Percentiles rank a stretch among this genome's conserved stretches.
These are phyloP conservation scores for Incumbomyces delicatus DNA, from an alignment of 2,329 filamentous ascomycete genomes.

Conservation along the genomic window DNA sequence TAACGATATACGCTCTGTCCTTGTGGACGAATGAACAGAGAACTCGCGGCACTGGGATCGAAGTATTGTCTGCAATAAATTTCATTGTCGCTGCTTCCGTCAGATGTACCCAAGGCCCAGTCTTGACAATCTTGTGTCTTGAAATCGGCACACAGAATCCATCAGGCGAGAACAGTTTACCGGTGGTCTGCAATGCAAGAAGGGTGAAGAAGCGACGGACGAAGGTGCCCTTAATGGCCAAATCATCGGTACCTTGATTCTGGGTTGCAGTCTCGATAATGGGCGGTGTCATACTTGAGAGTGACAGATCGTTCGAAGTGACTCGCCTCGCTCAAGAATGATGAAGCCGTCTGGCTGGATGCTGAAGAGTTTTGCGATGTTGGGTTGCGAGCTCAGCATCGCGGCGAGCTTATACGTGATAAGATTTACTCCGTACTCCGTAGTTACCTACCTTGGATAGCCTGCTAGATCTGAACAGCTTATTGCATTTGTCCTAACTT, in stretches of 20 bases:
- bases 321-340: too few relatives aligned
- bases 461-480: too few relatives aligned
- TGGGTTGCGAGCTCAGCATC: too few relatives aligned
- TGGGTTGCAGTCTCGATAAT: neutral
- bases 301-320: too few relatives aligned
- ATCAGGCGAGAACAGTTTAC: slow-evolving; percentile 19
- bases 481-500: too few relatives aligned
- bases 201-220: slow-evolving; percentile 12
- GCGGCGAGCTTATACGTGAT: too few relatives aligned
- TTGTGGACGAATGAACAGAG: slow-evolving; percentile 35
- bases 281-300: too few relatives aligned
- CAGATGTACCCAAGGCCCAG: slow-evolving; percentile 24
- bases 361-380: too few relatives aligned
- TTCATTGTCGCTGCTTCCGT: slow-evolving; percentile 33
- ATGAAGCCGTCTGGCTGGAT: too few relatives aligned
- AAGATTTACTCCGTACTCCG: too few relatives aligned
- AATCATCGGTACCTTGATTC: slow-evolving; percentile 27
- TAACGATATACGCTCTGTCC: slow-evolving; percentile 37
- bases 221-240: slow-evolving; percentile 25
- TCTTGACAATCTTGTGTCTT: slow-evolving; percentile 26
- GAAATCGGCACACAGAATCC: slow-evolving; percentile 24
- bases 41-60: slow-evolving; percentile 37
- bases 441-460: too few relatives aligned
- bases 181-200: slow-evolving; percentile 23
- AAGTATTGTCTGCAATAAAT: slow-evolving; percentile 32